Conservation (phyloP, 2,329 filamentous ascomycete genomes). For the Nigrospora osmanthi region DNA sequence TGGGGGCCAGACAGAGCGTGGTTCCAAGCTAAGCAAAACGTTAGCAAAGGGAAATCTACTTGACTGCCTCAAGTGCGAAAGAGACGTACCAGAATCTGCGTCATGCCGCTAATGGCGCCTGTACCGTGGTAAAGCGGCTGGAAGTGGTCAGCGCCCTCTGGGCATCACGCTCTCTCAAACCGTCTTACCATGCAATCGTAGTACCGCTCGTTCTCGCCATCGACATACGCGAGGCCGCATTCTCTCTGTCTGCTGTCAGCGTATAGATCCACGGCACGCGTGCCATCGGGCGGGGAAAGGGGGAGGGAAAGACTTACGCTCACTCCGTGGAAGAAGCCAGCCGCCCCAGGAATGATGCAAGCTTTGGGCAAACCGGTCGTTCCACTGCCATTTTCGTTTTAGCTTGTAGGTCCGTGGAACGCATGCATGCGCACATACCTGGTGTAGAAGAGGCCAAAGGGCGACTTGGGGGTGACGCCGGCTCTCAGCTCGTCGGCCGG, state of each 20-base stretch:
- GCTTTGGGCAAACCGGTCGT: constrained; percentile 73
- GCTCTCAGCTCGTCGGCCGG: constrained; percentile 48
- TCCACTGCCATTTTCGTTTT: constrained; percentile 41
- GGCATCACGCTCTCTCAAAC: too few species aligned
- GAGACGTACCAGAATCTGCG: constrained; percentile 41
- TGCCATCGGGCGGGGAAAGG: background rate
- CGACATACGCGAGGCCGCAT: constrained; percentile 18
- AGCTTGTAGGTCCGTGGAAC: background rate
- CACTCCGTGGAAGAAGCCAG: constrained; percentile 21
- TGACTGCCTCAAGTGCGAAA: constrained; percentile 18
- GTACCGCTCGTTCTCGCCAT: constrained; percentile 47
- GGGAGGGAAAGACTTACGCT: too few species aligned
- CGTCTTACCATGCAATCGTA: constrained; percentile 61
- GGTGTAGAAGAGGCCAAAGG: constrained; percentile 64
- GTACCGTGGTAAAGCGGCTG: constrained; percentile 66
- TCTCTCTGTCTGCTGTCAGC: constrained; percentile 11
- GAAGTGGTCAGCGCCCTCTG: background rate
- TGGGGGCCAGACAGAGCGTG: constrained; percentile 55
- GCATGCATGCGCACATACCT: constrained; percentile 13
- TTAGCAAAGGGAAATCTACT: constrained; percentile 6
- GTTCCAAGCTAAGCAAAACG: constrained; percentile 24
- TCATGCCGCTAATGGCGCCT: constrained; percentile 51
- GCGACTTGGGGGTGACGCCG: constrained; percentile 40
- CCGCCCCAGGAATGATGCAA: constrained; percentile 48
- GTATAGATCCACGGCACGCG: background rate